Evolutionary conservation across 495 filamentous ascomycete species (phyloP).

Genomic region (Collariella sp.): DNA sequence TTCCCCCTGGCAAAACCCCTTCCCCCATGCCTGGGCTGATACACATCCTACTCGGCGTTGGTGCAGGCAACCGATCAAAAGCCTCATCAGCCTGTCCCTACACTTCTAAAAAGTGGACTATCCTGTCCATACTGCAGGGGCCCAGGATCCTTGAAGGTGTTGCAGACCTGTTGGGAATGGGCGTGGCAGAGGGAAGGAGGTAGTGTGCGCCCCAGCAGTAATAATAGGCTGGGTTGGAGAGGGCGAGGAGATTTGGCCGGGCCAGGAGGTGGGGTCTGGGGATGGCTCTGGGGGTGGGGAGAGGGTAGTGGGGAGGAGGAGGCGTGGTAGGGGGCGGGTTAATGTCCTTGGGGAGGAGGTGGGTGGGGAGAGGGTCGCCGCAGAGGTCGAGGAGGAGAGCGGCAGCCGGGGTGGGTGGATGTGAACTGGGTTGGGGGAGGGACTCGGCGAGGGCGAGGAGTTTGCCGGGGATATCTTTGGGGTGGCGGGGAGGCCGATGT

Average conservation of each 20-base stretch:
- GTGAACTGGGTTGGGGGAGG: slow-evolving; percentile 21
- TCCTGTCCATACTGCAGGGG: slow-evolving; percentile 33
- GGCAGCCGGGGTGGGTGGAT: slow-evolving; percentile 10
- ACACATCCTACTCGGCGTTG: slow-evolving; percentile 17
- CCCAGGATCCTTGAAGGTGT: slow-evolving; percentile 41
- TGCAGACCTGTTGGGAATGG: slow-evolving; percentile 37
- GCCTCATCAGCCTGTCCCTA: slow-evolving; percentile 29
- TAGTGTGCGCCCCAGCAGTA: slow-evolving; percentile 38
- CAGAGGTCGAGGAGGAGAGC: slow-evolving; percentile 24
- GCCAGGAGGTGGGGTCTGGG: slow-evolving; percentile 4
- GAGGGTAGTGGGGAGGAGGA: too few relatives aligned
- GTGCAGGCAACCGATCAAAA: slow-evolving; percentile 35
- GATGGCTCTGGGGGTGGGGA: too few relatives aligned
- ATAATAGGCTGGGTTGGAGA: slow-evolving; percentile 23
- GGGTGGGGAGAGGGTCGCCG: slow-evolving; percentile 11
- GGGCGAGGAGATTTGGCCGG: slow-evolving; percentile 34
- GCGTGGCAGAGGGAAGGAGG: slow-evolving; percentile 37
- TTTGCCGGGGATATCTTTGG: background rate
- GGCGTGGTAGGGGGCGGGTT: too few relatives aligned
- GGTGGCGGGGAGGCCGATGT: slow-evolving; percentile 11
- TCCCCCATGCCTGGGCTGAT: background rate
- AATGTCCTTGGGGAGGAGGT: background rate
- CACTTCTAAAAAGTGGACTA: slow-evolving; percentile 32
- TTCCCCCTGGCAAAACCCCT: background rate
- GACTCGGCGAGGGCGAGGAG: slow-evolving; percentile 18